Percentiles rank a stretch among this genome's conserved stretches.
These are phyloP conservation scores for Silene uniflora DNA, from an alignment of 148 eudicot genomes.

Conservation along the genomic window DNA sequence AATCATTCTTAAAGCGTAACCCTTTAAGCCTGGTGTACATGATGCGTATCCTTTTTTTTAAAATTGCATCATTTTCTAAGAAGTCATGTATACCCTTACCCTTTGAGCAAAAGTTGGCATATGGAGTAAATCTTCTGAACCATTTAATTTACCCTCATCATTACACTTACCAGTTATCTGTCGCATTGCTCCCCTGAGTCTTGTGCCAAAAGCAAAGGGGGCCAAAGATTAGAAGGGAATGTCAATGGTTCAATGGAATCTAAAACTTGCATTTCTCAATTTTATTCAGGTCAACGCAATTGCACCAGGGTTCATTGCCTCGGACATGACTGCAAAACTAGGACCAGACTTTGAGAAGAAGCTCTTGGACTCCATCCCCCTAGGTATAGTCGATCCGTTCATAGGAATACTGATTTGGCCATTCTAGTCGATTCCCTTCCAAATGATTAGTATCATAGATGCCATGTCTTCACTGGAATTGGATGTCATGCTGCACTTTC, in stretches of 20 bases:
- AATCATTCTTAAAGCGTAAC: not conserved
- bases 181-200: too few species aligned
- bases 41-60: not conserved
- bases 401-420: not conserved
- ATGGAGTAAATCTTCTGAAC: not conserved
- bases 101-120: not conserved
- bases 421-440: not conserved
- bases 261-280: not conserved
- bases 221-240: too few species aligned
- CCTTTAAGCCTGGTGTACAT: not conserved
- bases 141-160: not conserved
- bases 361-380: slow-evolving; percentile 65
- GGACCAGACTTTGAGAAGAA: slow-evolving; percentile 74
- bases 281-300: slow-evolving; percentile 76
- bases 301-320: slow-evolving; percentile 96
- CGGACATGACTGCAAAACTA: slow-evolving; percentile 95
- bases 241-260: not conserved
- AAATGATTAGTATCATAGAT: not conserved
- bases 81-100: not conserved
- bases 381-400: slow-evolving; percentile 40
- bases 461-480: not conserved
- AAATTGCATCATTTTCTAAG: not conserved
- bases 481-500: not conserved
- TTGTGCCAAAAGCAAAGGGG: too few species aligned
- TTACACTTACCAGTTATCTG: too few species aligned